These are phyloP conservation scores for Zygotorulaspora chibaensis DNA, from an alignment of 805 yeast genomes.

Conservation along the genomic window DNA sequence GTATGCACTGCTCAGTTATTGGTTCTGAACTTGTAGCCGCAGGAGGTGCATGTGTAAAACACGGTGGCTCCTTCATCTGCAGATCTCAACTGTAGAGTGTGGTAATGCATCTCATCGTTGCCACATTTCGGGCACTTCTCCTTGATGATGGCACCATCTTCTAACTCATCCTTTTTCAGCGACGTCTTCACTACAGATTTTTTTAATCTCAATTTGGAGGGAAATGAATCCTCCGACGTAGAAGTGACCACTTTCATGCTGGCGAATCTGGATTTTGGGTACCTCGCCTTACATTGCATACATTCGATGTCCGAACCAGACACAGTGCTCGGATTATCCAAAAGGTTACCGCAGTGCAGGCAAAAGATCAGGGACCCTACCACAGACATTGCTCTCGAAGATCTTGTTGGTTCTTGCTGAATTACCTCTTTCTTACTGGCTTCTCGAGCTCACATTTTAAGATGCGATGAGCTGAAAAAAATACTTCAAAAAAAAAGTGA, in stretches of 20 bases:
- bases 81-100: slow-evolving; percentile 90
- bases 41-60: slow-evolving; percentile 89
- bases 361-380: slow-evolving; percentile 96
- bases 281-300: slow-evolving; percentile 42
- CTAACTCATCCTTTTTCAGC: slow-evolving; percentile 69
- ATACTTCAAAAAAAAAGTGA: not conserved
- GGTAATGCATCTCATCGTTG: slow-evolving; percentile 96
- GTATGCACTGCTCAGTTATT: slow-evolving; percentile 54
- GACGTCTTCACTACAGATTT: slow-evolving; percentile 87
- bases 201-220: slow-evolving; percentile 74
- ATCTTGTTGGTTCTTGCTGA: not conserved
- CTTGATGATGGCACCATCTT: slow-evolving; percentile 93
- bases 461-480: slow-evolving; percentile 1
- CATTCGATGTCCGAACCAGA: slow-evolving; percentile 50
- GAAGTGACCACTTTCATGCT: slow-evolving; percentile 81
- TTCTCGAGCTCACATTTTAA: not conserved
- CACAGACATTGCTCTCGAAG: slow-evolving; percentile 63
- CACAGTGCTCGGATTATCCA: slow-evolving; percentile 57
- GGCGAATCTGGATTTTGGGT: slow-evolving; percentile 48
- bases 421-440: not conserved
- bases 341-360: slow-evolving; percentile 82
- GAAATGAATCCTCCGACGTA: slow-evolving; percentile 91
- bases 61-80: slow-evolving; percentile 99
- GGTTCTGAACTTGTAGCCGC: slow-evolving; percentile 92
- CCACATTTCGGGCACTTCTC: slow-evolving; percentile 99